Evolutionary conservation across 768 basidiomycete genomes (phyloP).

Genomic region (Butyriboletus loyo): DNA sequence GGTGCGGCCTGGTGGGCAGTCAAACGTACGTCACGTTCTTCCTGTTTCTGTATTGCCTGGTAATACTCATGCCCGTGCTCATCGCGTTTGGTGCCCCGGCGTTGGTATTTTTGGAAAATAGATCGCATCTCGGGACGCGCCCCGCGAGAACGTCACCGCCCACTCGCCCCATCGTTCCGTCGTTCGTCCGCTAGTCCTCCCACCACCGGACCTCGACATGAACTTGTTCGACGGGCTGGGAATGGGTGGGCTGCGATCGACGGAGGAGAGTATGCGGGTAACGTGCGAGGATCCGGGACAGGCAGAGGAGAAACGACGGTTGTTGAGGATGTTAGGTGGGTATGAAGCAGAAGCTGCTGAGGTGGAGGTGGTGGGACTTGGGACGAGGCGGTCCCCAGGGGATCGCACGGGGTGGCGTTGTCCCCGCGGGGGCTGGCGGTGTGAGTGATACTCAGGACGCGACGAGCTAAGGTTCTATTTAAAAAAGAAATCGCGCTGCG

Average conservation of each 20-base stretch:
- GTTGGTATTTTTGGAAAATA: not conserved
- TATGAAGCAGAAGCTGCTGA: conserved; percentile 8
- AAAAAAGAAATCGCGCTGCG: too few relatives aligned
- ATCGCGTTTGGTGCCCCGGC: not conserved
- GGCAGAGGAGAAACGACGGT: conserved; percentile 51
- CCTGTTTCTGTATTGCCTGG: too few relatives aligned
- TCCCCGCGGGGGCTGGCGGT: too few relatives aligned
- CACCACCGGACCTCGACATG: conserved; percentile 27
- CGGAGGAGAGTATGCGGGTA: conserved; percentile 53
- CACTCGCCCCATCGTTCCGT: conserved; percentile 10
- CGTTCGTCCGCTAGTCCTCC: not conserved
- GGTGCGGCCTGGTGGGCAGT: conserved; percentile 35
- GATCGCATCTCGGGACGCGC: conserved; percentile 37
- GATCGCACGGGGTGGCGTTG: not conserved
- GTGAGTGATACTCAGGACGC: not conserved
- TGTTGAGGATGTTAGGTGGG: conserved; percentile 51
- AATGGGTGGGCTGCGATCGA: conserved; percentile 14
- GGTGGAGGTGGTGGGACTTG: not conserved
- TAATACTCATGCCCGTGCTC: not conserved
- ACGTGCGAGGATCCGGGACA: conserved; percentile 69
- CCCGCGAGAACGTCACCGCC: conserved; percentile 23
- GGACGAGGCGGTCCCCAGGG: too few relatives aligned
- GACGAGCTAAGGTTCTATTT: not conserved
- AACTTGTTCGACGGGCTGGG: conserved; percentile 25
- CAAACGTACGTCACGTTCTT: conserved; percentile 30